Evolutionary conservation across 208 protist genomes (phyloP).

Genomic region (Endotrypanum monterogeii): DNA sequence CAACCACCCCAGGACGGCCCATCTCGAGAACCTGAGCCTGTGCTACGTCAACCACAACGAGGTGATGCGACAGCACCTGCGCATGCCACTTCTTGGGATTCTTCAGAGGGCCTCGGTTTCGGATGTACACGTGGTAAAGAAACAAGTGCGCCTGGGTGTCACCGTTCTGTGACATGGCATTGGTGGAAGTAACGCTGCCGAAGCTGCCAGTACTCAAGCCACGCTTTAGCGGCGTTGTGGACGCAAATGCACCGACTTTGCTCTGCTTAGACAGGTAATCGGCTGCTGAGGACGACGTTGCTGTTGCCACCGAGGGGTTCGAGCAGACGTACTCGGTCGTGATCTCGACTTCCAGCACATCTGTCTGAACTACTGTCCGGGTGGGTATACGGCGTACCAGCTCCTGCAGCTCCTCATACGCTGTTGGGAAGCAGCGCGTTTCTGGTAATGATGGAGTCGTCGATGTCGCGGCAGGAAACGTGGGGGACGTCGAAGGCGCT

Average conservation of each 20-base stretch:
- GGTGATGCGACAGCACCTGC: slow-evolving; percentile 80
- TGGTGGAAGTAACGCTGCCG: not conserved
- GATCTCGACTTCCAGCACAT: slow-evolving; percentile 79
- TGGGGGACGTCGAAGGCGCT: not conserved
- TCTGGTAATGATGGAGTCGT: not conserved
- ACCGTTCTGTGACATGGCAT: not conserved
- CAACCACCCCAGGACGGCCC: slow-evolving; percentile 67
- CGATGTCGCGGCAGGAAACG: not conserved
- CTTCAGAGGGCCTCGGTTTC: slow-evolving; percentile 52
- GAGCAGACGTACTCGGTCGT: slow-evolving; percentile 73
- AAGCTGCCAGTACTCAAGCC: not conserved
- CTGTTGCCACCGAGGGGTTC: slow-evolving; percentile 21
- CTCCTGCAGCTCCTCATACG: slow-evolving; percentile 31
- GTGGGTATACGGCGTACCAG: slow-evolving; percentile 53
- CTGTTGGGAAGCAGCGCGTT: slow-evolving; percentile 28
- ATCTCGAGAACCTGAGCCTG: slow-evolving; percentile 60
- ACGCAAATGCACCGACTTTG: slow-evolving; percentile 10
- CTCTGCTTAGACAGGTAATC: slow-evolving; percentile 1
- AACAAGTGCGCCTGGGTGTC: slow-evolving; percentile 52
- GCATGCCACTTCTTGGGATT: slow-evolving; percentile 79
- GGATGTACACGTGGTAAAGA: slow-evolving; percentile 80
- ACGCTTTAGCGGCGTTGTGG: slow-evolving; percentile 27
- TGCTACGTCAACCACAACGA: slow-evolving; percentile 61
- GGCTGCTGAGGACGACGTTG: not conserved
- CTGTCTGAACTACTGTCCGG: slow-evolving; percentile 52